Conservation (phyloP, 345 rosid genomes). For the Laguncularia racemosa region DNA sequence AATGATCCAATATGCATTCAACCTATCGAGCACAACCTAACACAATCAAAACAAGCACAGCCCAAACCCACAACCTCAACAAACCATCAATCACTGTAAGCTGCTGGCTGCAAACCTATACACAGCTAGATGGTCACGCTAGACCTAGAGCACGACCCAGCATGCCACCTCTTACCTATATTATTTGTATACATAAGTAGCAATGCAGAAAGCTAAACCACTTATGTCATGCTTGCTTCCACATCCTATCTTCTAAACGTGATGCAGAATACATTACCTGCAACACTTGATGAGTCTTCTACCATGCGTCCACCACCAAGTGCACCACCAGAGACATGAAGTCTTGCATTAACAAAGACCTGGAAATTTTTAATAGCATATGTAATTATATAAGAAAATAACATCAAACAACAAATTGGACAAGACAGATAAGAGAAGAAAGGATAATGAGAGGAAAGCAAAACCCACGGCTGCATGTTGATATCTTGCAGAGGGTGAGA, state of each 20-base stretch:
- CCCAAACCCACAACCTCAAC: no score
- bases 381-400: background rate
- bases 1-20: no score
- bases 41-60: no score
- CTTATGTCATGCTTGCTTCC: no score
- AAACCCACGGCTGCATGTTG: conserved; percentile 97
- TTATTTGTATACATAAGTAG: no score
- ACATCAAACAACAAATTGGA: background rate
- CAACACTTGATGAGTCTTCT: conserved; percentile 96
- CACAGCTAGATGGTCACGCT: no score
- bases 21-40: no score
- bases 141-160: no score
- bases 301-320: conserved; percentile 99
- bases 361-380: conserved; percentile 18
- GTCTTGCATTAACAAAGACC: conserved; percentile 99
- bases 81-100: no score
- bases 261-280: conserved; percentile 41
- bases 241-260: background rate
- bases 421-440: conserved; percentile 2
- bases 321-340: conserved; percentile 99
- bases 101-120: no score
- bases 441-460: conserved; percentile 4
- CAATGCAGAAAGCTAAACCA: no score
- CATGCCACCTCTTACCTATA: no score
- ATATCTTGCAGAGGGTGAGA: conserved; percentile 96